Base-by-base conservation (phyloP, 768 basidiomycete genomes). In the Tricholoma hemisulphureum region DNA sequence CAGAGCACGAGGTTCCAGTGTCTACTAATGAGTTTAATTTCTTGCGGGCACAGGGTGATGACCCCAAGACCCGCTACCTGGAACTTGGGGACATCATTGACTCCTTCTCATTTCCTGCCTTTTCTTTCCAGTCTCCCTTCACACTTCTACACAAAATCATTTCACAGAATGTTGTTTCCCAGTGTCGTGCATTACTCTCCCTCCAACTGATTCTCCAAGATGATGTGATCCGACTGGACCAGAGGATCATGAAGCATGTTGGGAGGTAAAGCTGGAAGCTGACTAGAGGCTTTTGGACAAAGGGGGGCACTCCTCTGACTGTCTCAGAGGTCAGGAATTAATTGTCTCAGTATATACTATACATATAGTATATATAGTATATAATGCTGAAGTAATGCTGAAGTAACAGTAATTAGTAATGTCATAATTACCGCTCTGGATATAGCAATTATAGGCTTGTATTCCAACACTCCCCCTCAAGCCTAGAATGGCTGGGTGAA, bases 181-280 rank as follows among this genome's bases (percentile, higher is more conserved):
- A 20, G 23, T 29, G 45, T 7, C 26, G 31, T 0, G 29, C 45
- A 14, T 13, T 56, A n/a, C 32, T 56, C 4, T 21, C 55, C 6
- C 35, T 56, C 21, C 55, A 56, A 46, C 56, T 24, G 5, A 23
- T 57, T 9, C 31, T 26, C n/a, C 26, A 51, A 3, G 14, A 1
- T 20, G 61, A 73, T 51, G 66, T 63, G 1, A 57, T 50, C 6
- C 31, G 37, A n/a, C 56, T 71, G 0, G 69, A 70, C 48, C 43
- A 51, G 0, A 16, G 24, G 0, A 29, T 73, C 0, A 53, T 57
- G 1, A 21, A 26, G 1, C 52, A n/a, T n/a, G n/a, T n/a, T n/a
- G n/a, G n/a, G n/a, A n/a, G n/a, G n/a, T n/a, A n/a, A n/a, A n/a
- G n/a, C n/a, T n/a, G n/a, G n/a, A n/a, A n/a, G n/a, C n/a, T n/a